phyloP scores from a whole-genome alignment of 1,139 yeast species.

The Diutina ranongensis region DNA sequence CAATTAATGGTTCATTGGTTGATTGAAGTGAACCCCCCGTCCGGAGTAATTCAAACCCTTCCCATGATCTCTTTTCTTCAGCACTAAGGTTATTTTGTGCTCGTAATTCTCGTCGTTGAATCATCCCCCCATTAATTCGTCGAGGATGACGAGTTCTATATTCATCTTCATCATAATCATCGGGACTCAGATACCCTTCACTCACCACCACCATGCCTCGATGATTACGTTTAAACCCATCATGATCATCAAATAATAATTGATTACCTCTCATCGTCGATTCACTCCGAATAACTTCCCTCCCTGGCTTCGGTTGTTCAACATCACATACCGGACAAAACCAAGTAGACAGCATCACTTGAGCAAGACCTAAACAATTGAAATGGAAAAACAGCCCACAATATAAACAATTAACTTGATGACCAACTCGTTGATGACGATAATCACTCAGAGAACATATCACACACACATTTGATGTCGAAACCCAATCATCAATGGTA shows the following conservation, averaged over 20 bases:
- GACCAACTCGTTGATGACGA: conserved; percentile 9
- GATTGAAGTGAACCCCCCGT: too few species aligned
- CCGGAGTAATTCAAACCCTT: conserved; percentile 24
- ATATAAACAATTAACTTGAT: conserved; percentile 19
- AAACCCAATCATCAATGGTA: conserved; percentile 6
- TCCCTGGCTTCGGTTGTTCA: conserved; percentile 16
- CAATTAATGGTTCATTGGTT: neutral
- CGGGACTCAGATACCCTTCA: conserved; percentile 13
- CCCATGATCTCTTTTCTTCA: conserved; percentile 33
- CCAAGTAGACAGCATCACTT: conserved; percentile 16
- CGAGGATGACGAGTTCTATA: conserved; percentile 9
- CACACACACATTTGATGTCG: conserved; percentile 17
- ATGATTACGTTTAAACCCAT: neutral
- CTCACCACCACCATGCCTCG: conserved; percentile 20
- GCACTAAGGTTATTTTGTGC: conserved; percentile 19
- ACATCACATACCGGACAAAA: conserved; percentile 34
- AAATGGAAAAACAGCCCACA: conserved; percentile 28
- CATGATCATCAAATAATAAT: conserved; percentile 1
- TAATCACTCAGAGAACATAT: conserved; percentile 29
- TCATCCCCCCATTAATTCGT: conserved; percentile 31
- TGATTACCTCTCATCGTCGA: too few species aligned
- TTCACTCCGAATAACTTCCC: too few species aligned
- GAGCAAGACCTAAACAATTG: conserved; percentile 20
- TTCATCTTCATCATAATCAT: conserved; percentile 8
- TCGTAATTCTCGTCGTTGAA: conserved; percentile 25